Percentiles rank a stretch among this genome's conserved stretches.
Evolutionary conservation across 2,329 filamentous ascomycete species (phyloP).

Genomic region (Diaporthe aspalathi): DNA sequence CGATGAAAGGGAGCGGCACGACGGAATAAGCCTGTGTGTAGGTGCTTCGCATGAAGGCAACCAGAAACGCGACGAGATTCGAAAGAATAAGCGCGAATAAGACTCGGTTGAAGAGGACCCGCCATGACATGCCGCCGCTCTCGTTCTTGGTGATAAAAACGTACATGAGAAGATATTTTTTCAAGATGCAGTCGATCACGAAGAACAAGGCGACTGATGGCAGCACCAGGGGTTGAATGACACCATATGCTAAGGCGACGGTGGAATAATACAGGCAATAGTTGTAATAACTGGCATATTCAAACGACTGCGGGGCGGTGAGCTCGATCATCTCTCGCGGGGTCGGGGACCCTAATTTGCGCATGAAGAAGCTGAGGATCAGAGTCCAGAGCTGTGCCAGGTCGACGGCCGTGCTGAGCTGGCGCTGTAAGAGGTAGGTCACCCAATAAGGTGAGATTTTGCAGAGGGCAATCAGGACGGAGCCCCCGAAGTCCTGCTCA

Average conservation of each 20-base stretch:
- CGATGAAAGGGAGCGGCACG: constrained; percentile 79
- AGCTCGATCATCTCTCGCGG: constrained; percentile 92
- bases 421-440: constrained; percentile 91
- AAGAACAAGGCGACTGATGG: constrained; percentile 93
- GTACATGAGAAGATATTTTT: constrained; percentile 95
- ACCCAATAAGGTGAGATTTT: constrained; percentile 92
- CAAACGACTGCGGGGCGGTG: constrained; percentile 91
- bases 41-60: constrained; percentile 76
- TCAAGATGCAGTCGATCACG: constrained; percentile 84
- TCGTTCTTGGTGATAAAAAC: constrained; percentile 98
- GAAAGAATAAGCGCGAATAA: constrained; percentile 83
- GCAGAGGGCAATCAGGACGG: constrained; percentile 81
- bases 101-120: constrained; percentile 91
- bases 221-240: constrained; percentile 87
- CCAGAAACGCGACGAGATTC: constrained; percentile 81
- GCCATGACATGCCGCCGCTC: constrained; percentile 93
- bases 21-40: constrained; percentile 74
- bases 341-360: constrained; percentile 87
- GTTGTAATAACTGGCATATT: constrained; percentile 97
- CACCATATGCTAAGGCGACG: constrained; percentile 85
- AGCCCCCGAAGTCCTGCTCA: constrained; percentile 69
- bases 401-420: constrained; percentile 92
- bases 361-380: constrained; percentile 84
- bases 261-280: constrained; percentile 97
- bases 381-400: constrained; percentile 89